phyloP scores from a whole-genome alignment of 306 rosid genomes.

The Cicer chorassanicum region DNA sequence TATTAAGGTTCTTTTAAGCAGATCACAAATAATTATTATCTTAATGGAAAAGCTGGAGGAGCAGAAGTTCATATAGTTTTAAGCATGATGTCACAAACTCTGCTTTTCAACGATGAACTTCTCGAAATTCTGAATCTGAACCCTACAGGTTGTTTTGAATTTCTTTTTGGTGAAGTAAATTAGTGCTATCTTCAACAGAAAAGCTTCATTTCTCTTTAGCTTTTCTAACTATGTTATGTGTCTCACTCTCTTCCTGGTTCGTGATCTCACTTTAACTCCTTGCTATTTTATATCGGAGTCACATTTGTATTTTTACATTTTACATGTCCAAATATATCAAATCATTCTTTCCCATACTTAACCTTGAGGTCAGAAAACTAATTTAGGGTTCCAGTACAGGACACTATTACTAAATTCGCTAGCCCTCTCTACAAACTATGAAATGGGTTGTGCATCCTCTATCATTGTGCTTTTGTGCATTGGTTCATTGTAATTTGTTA shows the following conservation, averaged over 20 bases:
- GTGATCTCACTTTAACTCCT: constrained; percentile 2
- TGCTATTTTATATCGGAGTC: neutral
- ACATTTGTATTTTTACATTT: constrained; percentile 13
- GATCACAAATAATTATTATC: neutral
- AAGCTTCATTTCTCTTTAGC: neutral
- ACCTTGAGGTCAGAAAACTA: constrained; percentile 16
- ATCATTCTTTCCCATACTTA: neutral
- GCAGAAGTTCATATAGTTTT: neutral
- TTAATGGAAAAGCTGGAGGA: constrained; percentile 10
- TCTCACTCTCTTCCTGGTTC: neutral
- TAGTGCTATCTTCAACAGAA: neutral
- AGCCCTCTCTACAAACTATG: neutral
- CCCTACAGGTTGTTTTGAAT: neutral
- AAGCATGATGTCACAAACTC: neutral
- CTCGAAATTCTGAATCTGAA: neutral
- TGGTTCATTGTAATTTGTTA: neutral
- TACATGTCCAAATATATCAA: constrained; percentile 11
- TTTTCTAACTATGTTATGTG: neutral
- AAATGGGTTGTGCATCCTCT: neutral
- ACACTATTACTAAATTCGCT: neutral
- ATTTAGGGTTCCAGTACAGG: neutral
- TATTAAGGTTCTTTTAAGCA: constrained; percentile 16
- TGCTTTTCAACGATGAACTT: constrained; percentile 6
- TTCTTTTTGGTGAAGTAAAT: constrained; percentile 10
- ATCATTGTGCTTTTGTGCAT: neutral